phyloP scores from a whole-genome alignment of 1,284 basidiomycete species.

The Schizophyllum commune region DNA sequence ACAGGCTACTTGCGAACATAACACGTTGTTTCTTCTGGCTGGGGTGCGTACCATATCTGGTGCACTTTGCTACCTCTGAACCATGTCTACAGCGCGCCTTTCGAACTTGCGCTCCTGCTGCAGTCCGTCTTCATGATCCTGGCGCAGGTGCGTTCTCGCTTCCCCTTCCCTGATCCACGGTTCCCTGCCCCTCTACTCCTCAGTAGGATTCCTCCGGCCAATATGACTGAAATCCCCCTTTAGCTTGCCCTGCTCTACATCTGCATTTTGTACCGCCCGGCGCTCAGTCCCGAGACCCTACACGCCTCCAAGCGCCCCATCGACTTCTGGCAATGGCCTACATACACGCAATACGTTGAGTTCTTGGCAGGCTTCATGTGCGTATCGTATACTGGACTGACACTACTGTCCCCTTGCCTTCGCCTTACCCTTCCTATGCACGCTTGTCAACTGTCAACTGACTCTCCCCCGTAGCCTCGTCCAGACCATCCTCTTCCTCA shows the following conservation, averaged over 20 bases:
- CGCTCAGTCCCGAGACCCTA: conserved; percentile 48
- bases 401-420: background rate
- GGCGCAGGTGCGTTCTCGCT: conserved; percentile 51
- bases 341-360: conserved; percentile 72
- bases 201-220: conserved; percentile 8
- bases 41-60: conserved; percentile 30
- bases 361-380: conserved; percentile 78
- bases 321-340: conserved; percentile 82
- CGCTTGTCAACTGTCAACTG: too few species aligned
- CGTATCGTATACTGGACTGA: conserved; percentile 15
- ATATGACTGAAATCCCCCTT: conserved; percentile 6
- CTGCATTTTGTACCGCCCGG: conserved; percentile 63
- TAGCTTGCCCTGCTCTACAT: conserved; percentile 73
- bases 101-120: conserved; percentile 68
- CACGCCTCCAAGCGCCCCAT: conserved; percentile 59
- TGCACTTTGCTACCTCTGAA: conserved; percentile 1
- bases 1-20: conserved; percentile 72
- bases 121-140: conserved; percentile 80
- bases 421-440: too few species aligned
- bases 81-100: conserved; percentile 38
- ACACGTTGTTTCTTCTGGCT: conserved; percentile 86
- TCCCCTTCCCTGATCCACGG: conserved; percentile 1
- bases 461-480: conserved; percentile 45
- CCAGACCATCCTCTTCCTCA: conserved; percentile 64
- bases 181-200: background rate